Percentiles rank a stretch among this genome's conserved stretches.
Conservation (phyloP, 768 basidiomycete species). For the Chalciporus sphaerocephalus region DNA sequence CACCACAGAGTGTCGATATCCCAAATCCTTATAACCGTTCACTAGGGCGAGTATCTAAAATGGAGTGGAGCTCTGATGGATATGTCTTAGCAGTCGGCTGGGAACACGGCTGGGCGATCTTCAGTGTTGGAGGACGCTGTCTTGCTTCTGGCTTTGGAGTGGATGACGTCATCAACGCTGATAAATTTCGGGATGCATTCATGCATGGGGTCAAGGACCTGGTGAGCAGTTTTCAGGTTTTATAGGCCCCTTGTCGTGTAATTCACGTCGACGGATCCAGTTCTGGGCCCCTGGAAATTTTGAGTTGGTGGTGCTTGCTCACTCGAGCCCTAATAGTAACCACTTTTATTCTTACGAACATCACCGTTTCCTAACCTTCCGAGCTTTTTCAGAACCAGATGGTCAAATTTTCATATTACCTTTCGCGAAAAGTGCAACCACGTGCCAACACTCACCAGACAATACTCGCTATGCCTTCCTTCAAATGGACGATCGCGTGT, state of each 20-base stretch:
- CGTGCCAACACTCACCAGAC: conserved; percentile 89
- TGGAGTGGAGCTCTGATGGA: conserved; percentile 95
- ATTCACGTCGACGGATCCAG: conserved; percentile 36
- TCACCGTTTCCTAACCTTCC: conserved; percentile 4
- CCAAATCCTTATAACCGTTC: conserved; percentile 56
- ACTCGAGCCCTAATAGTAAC: conserved; percentile 48
- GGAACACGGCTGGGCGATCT: conserved; percentile 84
- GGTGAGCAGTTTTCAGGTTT: conserved; percentile 44
- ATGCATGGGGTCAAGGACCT: conserved; percentile 75
- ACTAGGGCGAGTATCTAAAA: conserved; percentile 56
- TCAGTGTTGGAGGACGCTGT: conserved; percentile 86
- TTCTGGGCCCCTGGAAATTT: conserved; percentile 95
- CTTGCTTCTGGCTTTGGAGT: conserved; percentile 73
- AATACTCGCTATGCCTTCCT: conserved; percentile 94
- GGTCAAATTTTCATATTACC: conserved; percentile 82
- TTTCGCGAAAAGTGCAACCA: conserved; percentile 92
- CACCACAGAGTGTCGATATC: conserved; percentile 58
- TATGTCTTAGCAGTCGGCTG: conserved; percentile 93
- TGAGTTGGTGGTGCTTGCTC: conserved; percentile 75
- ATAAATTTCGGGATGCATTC: conserved; percentile 73
- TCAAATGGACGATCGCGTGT: conserved; percentile 89
- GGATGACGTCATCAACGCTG: conserved; percentile 56
- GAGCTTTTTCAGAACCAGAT: conserved; percentile 42
- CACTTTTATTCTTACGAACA: conserved; percentile 1
- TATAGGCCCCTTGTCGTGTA: background rate